These are phyloP conservation scores for Petasospora rhodanensis DNA, from an alignment of 1,139 yeast genomes.

Conservation along the genomic window DNA sequence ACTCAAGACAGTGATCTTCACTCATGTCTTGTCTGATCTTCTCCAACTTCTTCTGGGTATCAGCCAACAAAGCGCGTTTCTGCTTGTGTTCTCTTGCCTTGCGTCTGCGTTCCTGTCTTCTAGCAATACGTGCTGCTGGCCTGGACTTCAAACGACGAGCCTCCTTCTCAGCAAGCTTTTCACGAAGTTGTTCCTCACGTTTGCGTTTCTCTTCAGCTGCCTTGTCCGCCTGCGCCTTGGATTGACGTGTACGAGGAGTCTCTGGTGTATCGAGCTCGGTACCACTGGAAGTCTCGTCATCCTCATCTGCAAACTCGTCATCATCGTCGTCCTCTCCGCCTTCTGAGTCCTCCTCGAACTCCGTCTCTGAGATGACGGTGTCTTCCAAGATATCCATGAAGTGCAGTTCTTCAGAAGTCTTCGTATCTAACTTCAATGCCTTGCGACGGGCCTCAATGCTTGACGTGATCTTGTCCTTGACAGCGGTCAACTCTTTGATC, in stretches of 20 bases:
- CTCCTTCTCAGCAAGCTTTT: conserved; percentile 24
- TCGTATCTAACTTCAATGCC: conserved; percentile 42
- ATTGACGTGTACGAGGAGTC: conserved; percentile 27
- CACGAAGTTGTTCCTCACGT: conserved; percentile 21
- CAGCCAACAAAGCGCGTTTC: conserved; percentile 29
- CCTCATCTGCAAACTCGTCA: conserved; percentile 32
- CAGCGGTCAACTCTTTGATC: conserved; percentile 53
- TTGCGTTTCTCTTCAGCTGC: conserved; percentile 19
- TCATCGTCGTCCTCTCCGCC: conserved; percentile 39
- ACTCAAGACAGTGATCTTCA: conserved; percentile 45
- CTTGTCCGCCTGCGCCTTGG: conserved; percentile 24
- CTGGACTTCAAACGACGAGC: conserved; percentile 26
- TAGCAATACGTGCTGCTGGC: conserved; percentile 29
- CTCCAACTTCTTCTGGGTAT: conserved; percentile 30
- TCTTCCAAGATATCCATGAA: conserved; percentile 60
- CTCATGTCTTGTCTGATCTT: conserved; percentile 37
- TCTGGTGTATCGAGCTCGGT: conserved; percentile 8
- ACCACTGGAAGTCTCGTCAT: conserved; percentile 24
- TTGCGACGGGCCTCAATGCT: conserved; percentile 59
- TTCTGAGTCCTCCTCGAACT: conserved; percentile 53
- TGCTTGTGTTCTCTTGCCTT: conserved; percentile 31
- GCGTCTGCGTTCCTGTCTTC: conserved; percentile 29
- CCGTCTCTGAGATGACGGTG: conserved; percentile 48
- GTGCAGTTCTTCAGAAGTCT: no score
- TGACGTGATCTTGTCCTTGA: conserved; percentile 49